Evolutionary conservation across 2,329 filamentous ascomycete species (phyloP).

Genomic region (Amauroascus verrucosus): DNA sequence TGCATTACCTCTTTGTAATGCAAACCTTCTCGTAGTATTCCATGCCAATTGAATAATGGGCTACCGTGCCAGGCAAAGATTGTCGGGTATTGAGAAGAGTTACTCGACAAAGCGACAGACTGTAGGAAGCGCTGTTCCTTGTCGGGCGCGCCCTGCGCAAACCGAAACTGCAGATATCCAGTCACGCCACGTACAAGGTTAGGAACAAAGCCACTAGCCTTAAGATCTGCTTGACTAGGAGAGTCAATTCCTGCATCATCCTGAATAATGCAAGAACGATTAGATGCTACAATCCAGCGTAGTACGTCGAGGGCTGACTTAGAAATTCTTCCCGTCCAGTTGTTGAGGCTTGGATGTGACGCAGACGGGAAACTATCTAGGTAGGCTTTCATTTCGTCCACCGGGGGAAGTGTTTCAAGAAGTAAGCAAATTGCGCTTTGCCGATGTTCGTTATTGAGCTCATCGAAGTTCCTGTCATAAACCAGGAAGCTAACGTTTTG

Average conservation of each 20-base stretch:
- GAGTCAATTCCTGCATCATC: conserved; percentile 41
- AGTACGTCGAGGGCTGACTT: conserved; percentile 58
- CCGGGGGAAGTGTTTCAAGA: conserved; percentile 32
- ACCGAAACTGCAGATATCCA: conserved; percentile 69
- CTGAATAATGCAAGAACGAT: conserved; percentile 74
- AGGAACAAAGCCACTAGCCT: conserved; percentile 22
- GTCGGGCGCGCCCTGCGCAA: conserved; percentile 78
- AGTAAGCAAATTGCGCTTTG: conserved; percentile 25
- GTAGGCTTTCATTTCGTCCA: conserved; percentile 37
- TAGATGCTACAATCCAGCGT: conserved; percentile 83
- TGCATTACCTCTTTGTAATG: conserved; percentile 54
- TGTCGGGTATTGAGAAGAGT: conserved; percentile 47
- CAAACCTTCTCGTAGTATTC: conserved; percentile 72
- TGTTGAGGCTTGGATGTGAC: conserved; percentile 35
- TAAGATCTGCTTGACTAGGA: background rate
- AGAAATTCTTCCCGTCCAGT: conserved; percentile 52
- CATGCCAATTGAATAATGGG: conserved; percentile 69
- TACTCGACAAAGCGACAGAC: conserved; percentile 43
- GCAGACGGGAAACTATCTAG: conserved; percentile 30
- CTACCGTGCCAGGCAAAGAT: conserved; percentile 86
- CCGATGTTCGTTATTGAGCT: conserved; percentile 24
- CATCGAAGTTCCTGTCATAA: conserved; percentile 35
- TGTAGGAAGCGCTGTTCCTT: conserved; percentile 67
- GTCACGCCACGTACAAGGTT: conserved; percentile 54
- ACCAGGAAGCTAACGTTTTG: conserved; percentile 19